Conservation (phyloP, 495 filamentous ascomycete species). For the Patellaria atrata region DNA sequence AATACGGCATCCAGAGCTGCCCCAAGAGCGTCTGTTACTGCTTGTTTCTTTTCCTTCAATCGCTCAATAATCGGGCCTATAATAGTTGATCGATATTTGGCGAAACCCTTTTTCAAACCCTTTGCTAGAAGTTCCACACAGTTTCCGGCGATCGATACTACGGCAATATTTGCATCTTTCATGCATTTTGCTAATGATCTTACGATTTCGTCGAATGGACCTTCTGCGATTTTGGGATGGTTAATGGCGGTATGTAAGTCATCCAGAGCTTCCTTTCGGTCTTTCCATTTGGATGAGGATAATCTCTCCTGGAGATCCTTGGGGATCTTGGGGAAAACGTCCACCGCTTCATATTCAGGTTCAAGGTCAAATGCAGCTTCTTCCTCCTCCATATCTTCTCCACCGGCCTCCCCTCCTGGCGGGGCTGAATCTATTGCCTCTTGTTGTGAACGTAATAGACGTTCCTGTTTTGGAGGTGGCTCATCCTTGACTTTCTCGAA, state of each 20-base stretch:
- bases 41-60: slow-evolving; percentile 90
- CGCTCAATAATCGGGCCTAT: slow-evolving; percentile 84
- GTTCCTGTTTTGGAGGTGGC: slow-evolving; percentile 73
- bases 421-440: slow-evolving; percentile 52
- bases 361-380: slow-evolving; percentile 70
- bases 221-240: slow-evolving; percentile 84
- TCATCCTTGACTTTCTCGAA: slow-evolving; percentile 91
- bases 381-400: slow-evolving; percentile 47
- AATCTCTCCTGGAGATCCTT: slow-evolving; percentile 69
- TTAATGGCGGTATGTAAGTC: slow-evolving; percentile 63
- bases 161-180: slow-evolving; percentile 97
- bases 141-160: slow-evolving; percentile 85
- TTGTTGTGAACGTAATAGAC: slow-evolving; percentile 80
- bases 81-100: slow-evolving; percentile 63
- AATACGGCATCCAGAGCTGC: slow-evolving; percentile 83
- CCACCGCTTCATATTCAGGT: slow-evolving; percentile 57
- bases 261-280: slow-evolving; percentile 88
- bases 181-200: slow-evolving; percentile 78
- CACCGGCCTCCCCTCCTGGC: slow-evolving; percentile 37
- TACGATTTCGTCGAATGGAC: slow-evolving; percentile 69
- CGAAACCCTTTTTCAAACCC: slow-evolving; percentile 64
- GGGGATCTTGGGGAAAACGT: slow-evolving; percentile 73
- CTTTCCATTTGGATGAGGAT: slow-evolving; percentile 91
- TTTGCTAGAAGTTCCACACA: slow-evolving; percentile 88
- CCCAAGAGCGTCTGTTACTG: slow-evolving; percentile 74